phyloP scores from a whole-genome alignment of 352 stramenopile species.

The Achlya hypogyna region DNA sequence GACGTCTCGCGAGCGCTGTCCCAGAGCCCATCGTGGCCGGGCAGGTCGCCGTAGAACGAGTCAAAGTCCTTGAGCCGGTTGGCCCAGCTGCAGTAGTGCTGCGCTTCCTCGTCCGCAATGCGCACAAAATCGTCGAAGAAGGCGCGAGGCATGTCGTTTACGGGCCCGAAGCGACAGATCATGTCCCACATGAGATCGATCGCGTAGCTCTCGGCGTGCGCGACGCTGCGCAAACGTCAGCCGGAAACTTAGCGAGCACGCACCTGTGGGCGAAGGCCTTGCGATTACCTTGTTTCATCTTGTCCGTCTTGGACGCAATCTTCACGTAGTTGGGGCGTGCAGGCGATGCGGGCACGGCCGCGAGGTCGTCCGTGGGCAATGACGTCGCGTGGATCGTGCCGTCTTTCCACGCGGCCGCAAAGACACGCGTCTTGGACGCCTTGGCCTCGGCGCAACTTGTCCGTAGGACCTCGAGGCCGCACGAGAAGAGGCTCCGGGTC shows the following conservation, averaged over 20 bases:
- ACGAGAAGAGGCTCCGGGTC: conserved; percentile 31
- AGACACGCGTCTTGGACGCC: conserved; percentile 31
- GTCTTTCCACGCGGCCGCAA: conserved; percentile 30
- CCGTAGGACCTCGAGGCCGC: conserved; percentile 33
- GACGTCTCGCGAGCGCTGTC: conserved; percentile 40
- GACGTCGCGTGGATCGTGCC: conserved; percentile 25
- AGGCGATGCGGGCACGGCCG: conserved; percentile 34
- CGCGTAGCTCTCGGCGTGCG: conserved; percentile 47
- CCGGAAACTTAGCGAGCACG: background rate
- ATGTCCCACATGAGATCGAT: conserved; percentile 67
- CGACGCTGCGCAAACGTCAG: conserved; percentile 20
- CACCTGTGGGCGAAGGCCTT: conserved; percentile 42
- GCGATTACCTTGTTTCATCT: conserved; percentile 40
- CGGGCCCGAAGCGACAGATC: conserved; percentile 35
- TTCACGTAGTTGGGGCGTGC: conserved; percentile 36
- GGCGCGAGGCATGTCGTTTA: conserved; percentile 25
- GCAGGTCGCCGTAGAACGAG: conserved; percentile 40
- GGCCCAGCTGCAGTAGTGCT: conserved; percentile 45
- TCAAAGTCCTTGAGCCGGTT: conserved; percentile 35
- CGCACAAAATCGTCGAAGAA: conserved; percentile 61
- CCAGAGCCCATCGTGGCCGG: conserved; percentile 43
- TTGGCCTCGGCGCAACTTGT: conserved; percentile 31
- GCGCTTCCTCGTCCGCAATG: conserved; percentile 38
- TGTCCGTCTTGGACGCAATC: conserved; percentile 30
- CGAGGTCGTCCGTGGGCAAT: conserved; percentile 30